phyloP scores from a whole-genome alignment of 2,329 filamentous ascomycete species.

The Diaporthe sp. region DNA sequence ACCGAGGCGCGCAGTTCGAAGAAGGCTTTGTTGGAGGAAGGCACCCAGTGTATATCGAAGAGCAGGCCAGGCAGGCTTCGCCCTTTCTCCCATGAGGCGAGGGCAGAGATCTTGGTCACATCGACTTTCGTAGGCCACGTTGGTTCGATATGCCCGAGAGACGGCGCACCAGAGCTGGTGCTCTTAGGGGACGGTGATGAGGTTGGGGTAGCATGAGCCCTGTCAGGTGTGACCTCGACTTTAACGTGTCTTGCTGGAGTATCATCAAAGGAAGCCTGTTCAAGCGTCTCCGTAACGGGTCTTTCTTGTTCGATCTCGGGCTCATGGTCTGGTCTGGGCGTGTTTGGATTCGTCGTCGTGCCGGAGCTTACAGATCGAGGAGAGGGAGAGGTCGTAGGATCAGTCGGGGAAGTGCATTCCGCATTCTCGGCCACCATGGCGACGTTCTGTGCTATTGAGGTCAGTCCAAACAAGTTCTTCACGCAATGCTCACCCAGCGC shows the following conservation, averaged over 20 bases:
- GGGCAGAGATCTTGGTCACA: conserved; percentile 24
- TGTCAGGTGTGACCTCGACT: too few species aligned
- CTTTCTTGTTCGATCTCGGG: background rate
- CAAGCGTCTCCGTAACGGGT: too few species aligned
- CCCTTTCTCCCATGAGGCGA: conserved; percentile 13
- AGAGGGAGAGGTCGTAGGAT: background rate
- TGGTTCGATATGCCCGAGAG: conserved; percentile 22
- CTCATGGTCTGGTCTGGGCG: background rate
- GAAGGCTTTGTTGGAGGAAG: conserved; percentile 28
- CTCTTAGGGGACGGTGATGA: background rate
- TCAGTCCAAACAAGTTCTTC: background rate
- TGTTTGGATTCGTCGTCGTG: conserved; percentile 33
- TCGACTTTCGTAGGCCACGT: conserved; percentile 32
- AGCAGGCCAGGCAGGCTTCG: conserved; percentile 12
- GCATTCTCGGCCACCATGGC: conserved; percentile 3
- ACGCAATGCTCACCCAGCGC: background rate
- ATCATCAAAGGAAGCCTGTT: background rate
- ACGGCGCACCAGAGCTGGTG: background rate
- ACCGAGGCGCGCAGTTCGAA: conserved; percentile 26
- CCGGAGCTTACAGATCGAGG: conserved; percentile 15
- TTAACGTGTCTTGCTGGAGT: background rate
- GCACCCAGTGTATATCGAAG: conserved; percentile 34
- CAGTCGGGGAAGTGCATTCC: background rate
- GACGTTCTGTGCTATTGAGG: background rate
- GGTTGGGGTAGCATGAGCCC: background rate